Evolutionary conservation across 192 early-diverging fungal genomes (phyloP), one percentile per base, ranked within the genome.

Genomic region (Phycomyces blakesleeanus): DNA sequence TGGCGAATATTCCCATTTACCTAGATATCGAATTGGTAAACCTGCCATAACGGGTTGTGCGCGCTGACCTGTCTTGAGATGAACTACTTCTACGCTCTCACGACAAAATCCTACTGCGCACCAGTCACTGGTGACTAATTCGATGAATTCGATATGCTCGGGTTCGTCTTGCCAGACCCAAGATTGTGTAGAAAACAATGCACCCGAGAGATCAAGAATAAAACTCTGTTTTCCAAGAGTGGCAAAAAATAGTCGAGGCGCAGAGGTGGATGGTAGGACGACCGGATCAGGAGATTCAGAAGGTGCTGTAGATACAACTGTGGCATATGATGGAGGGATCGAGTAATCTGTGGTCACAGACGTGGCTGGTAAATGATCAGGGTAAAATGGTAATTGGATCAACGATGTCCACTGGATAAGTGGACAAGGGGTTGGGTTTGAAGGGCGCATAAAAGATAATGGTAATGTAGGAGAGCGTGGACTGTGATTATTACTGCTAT

Each of bases 171-270:
- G 39, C 72, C 72, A 74, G 11, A 41, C 34, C 24, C 64, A 69
- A 8, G 51, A 54, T 6, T 66, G 63, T 3, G 66, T 68, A 16
- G 67, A 65, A 49, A 69, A 74, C 16, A 74, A 55, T 2, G 57
- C 18, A 18, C 72, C 72, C 1, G 66, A 56, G 3, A 64, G n/a
- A 50, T 74, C 72, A 37, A 68, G 64, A 0, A 74, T 65, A 22
- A 65, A 68, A n/a, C 66, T 69, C 9, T 69, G 67, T 37, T 41
- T 57, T 21, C 52, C 51, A 0, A 74, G 40, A 0, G 72, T 74
- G 0, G 72, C 72, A 26, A 74, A 63, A 50, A 74, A 74, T 7
- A 74, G 47, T 39, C 69, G 66, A n/a, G 72, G 63, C 4, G 70
- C 70, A 0, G 63, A 24, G 3, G 62, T 59, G 1, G 65, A 68